Conservation (phyloP, 148 eudicot genomes). For the Dysphania ambrosioides region DNA sequence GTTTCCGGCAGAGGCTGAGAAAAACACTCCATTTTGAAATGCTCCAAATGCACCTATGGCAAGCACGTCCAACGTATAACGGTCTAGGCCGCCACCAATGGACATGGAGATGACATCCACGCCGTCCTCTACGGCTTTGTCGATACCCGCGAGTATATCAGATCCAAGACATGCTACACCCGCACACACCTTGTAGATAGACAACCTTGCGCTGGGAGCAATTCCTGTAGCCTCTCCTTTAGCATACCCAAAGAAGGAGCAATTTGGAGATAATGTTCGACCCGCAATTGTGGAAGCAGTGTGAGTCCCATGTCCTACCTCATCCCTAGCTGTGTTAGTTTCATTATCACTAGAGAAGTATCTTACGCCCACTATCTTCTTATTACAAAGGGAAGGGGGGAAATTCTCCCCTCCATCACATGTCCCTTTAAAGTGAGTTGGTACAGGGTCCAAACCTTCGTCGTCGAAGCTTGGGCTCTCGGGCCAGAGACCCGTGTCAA, state of each 20-base stretch:
- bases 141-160: conserved; percentile 61
- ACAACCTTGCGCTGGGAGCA: conserved; percentile 65
- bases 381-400: conserved; percentile 46
- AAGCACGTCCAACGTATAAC: conserved; percentile 23
- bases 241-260: conserved; percentile 40
- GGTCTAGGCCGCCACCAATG: conserved; percentile 19
- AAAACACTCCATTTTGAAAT: conserved; percentile 45
- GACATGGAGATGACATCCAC: conserved; percentile 69
- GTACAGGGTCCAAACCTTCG: conserved; percentile 47
- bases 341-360: too few relatives aligned
- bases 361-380: conserved; percentile 60
- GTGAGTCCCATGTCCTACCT: conserved; percentile 67
- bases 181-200: conserved; percentile 62
- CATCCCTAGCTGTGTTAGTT: conserved; percentile 45
- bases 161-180: conserved; percentile 36
- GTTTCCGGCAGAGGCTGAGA: conserved; percentile 56
- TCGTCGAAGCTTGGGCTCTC: conserved; percentile 57
- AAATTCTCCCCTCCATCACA: conserved; percentile 50
- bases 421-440: conserved; percentile 55
- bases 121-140: conserved; percentile 55
- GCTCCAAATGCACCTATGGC: conserved; percentile 52
- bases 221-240: conserved; percentile 54
- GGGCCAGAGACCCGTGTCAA: conserved; percentile 81
- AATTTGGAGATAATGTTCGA: conserved; percentile 16
- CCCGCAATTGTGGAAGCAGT: conserved; percentile 68